phyloP scores from a whole-genome alignment of 139 green algal genomes.

The Tetraselmis striata region DNA sequence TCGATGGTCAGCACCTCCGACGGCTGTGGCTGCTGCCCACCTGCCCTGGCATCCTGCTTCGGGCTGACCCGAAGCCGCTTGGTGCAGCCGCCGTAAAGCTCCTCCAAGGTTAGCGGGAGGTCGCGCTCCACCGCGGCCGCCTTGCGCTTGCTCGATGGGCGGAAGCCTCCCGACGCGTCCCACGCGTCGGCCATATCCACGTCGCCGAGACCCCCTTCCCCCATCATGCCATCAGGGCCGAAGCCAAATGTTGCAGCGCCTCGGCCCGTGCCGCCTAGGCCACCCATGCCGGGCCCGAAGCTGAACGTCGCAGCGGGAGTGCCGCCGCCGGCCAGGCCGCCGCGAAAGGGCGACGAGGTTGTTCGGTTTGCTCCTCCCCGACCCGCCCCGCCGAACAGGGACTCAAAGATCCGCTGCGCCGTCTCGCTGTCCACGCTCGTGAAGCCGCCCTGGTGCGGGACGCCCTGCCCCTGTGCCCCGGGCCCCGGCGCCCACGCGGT shows the following conservation, averaged over 20 bases:
- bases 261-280: neutral
- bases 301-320: slow-evolving; percentile 8
- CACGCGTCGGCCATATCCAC: too few species aligned
- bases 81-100: slow-evolving; percentile 44
- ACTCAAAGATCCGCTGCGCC: slow-evolving; percentile 13
- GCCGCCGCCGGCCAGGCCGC: neutral
- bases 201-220: neutral
- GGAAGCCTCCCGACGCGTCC: neutral
- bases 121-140: slow-evolving; percentile 20
- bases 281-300: neutral
- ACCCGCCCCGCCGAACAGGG: slow-evolving; percentile 17
- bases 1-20: slow-evolving; percentile 54
- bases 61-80: slow-evolving; percentile 51
- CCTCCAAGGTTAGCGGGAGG: slow-evolving; percentile 44
- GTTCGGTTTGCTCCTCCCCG: too few species aligned
- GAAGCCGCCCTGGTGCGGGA: neutral
- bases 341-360: too few species aligned
- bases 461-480: slow-evolving; percentile 7
- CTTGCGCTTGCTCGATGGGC: too few species aligned
- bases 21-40: slow-evolving; percentile 27
- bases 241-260: slow-evolving; percentile 8
- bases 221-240: neutral
- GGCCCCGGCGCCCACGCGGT: neutral
- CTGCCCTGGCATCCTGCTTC: slow-evolving; percentile 39
- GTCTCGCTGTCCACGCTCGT: neutral